These are phyloP conservation scores for Angomonas deanei DNA, from an alignment of 208 protist species.

Conservation along the genomic window DNA sequence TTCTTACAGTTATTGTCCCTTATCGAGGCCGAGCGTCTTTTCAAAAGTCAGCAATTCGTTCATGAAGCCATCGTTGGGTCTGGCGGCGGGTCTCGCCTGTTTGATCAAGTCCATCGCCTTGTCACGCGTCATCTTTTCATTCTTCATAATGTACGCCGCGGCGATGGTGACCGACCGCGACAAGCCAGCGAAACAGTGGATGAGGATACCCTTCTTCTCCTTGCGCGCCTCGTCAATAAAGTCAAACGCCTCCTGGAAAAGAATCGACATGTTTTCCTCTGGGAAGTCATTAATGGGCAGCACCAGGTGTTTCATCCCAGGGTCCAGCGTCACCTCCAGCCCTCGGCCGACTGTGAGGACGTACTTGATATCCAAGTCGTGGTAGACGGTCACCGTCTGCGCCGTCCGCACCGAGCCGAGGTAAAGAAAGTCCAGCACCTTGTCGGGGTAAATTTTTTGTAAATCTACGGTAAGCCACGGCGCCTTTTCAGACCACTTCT, in stretches of 20 bases:
- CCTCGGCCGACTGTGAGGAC: constrained; percentile 70
- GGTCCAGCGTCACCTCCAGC: constrained; percentile 59
- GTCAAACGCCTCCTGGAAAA: constrained; percentile 64
- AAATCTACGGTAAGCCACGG: constrained; percentile 68
- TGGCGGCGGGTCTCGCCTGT: constrained; percentile 53
- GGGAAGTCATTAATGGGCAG: constrained; percentile 76
- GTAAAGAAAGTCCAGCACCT: constrained; percentile 80
- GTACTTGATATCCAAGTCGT: constrained; percentile 74
- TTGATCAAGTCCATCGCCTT: constrained; percentile 60
- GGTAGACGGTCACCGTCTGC: constrained; percentile 73
- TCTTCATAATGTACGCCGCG: constrained; percentile 82
- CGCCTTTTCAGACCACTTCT: constrained; percentile 36
- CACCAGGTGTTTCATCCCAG: constrained; percentile 74
- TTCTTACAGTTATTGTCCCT: background rate
- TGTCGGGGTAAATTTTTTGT: constrained; percentile 88
- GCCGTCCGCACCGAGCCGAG: constrained; percentile 81
- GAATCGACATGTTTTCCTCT: constrained; percentile 42
- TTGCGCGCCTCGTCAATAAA: constrained; percentile 76
- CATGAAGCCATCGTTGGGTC: constrained; percentile 84
- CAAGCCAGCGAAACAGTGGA: constrained; percentile 90
- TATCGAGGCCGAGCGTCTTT: constrained; percentile 18
- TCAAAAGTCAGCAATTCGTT: constrained; percentile 32
- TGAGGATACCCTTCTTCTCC: constrained; percentile 57
- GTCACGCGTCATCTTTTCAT: constrained; percentile 46
- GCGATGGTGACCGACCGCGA: constrained; percentile 82